Evolutionary conservation across 2,329 filamentous ascomycete genomes (phyloP).

Genomic region (Stenocarpella maydis): DNA sequence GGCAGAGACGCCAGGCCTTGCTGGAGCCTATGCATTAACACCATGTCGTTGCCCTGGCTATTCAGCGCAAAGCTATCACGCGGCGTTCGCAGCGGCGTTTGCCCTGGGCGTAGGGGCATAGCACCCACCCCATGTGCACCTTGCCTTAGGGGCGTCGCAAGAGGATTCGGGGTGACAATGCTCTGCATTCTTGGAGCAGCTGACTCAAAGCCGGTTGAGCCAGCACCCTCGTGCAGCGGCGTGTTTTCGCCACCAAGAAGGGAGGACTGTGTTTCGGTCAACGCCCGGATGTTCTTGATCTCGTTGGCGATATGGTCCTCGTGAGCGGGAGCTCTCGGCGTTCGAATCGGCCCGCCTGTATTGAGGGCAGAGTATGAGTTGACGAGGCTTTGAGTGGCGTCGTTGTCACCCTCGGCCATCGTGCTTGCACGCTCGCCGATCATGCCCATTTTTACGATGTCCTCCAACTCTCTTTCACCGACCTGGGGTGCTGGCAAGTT

Average conservation of each 20-base stretch:
- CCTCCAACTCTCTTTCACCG: constrained; percentile 89
- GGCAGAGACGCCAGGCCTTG: constrained; percentile 82
- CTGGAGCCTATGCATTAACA: constrained; percentile 73
- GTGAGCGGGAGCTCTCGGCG: constrained; percentile 87
- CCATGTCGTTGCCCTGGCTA: constrained; percentile 69
- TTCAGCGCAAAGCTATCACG: constrained; percentile 90
- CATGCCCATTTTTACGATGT: constrained; percentile 99
- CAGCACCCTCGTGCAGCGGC: constrained; percentile 80
- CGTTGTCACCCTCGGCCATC: constrained; percentile 81
- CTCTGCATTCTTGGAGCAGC: constrained; percentile 81
- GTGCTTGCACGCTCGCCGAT: constrained; percentile 85
- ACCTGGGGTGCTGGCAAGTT: constrained; percentile 90
- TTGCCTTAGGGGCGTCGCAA: constrained; percentile 86
- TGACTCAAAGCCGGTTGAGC: constrained; percentile 88
- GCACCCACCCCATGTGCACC: constrained; percentile 69
- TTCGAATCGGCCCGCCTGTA: constrained; percentile 86
- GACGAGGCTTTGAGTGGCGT: constrained; percentile 84
- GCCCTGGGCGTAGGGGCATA: constrained; percentile 74
- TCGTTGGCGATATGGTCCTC: constrained; percentile 98
- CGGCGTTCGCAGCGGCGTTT: constrained; percentile 87
- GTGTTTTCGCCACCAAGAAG: constrained; percentile 94
- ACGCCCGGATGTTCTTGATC: constrained; percentile 88
- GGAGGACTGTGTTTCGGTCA: constrained; percentile 94
- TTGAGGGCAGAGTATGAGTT: constrained; percentile 87
- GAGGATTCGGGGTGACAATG: constrained; percentile 91